Evolutionary conservation across 768 basidiomycete genomes (phyloP), one percentile per base, ranked within the genome.

Genomic region (Leccinum arenicola): DNA sequence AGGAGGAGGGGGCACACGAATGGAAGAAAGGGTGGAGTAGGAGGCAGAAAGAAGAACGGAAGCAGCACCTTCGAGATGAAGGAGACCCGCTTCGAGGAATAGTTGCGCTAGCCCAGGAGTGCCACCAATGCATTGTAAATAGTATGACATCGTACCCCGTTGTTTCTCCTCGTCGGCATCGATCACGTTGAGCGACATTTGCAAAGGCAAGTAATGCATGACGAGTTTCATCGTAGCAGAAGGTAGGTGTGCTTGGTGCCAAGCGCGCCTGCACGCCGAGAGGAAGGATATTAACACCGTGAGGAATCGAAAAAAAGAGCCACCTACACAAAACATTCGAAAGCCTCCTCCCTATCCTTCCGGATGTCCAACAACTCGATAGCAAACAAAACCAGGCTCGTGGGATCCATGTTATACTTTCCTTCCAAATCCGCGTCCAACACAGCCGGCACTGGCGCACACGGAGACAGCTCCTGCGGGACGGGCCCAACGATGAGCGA

Each of bases 331-430:
- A 91, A 89, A 64, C 81, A 90, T 74, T 92, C 90, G 62, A 93
- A 93, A 4, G 91, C 91, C 59, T 85, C 87, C 48, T 88, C 86
- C 59, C 81, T 84, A 52, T 91, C 83, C 68, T 85, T 86, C 50
- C 88, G 80, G 52, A 93, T 89, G 68, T 92, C 90, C 51, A 82
- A 81, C 43, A 87, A 68, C 64, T 93, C 91, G 47, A 91, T 74
- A 9, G 81, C 91, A 60, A 85, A 80, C 55, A 92, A 73, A 1
- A 86, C 84, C 27, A 93, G 75, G 72, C 90, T 92, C 14, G 91
- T 93, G 2, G 91, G 85, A 70, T 93, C 91, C 88, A 93, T 91
- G 64, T 93, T 92, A 64, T 88, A 93, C 65, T 82, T 80, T 50
- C 82, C 79, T 58, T 91, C 89, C 17, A 61, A 53, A 40, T 66